These are phyloP conservation scores for Irpex sp. DNA, from an alignment of 1,284 basidiomycete genomes.

Conservation along the genomic window DNA sequence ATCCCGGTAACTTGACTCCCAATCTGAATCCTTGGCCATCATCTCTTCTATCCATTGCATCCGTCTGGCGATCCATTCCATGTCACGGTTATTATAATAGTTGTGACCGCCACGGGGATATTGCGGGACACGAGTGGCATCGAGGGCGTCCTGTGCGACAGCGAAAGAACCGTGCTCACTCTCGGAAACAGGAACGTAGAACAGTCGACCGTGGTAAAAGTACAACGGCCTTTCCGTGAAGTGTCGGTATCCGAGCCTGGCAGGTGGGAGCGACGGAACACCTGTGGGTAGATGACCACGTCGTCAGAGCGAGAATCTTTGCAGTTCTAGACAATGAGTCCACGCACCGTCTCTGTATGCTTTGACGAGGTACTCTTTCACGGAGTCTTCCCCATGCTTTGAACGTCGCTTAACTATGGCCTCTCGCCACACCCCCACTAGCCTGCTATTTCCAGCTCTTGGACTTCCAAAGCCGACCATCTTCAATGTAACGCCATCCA, in stretches of 20 bases:
- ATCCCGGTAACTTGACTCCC: slow-evolving; percentile 15
- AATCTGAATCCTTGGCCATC: slow-evolving; percentile 21
- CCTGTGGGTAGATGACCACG: slow-evolving; percentile 32
- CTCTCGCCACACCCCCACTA: slow-evolving; percentile 40
- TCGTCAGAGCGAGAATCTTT: slow-evolving; percentile 5
- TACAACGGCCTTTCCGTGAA: slow-evolving; percentile 45
- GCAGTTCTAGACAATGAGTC: no score
- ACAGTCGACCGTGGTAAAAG: slow-evolving; percentile 41
- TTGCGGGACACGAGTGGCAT: slow-evolving; percentile 7
- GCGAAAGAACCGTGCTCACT: slow-evolving; percentile 43
- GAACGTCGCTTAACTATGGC: slow-evolving; percentile 31
- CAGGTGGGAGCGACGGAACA: slow-evolving; percentile 48
- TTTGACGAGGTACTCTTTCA: slow-evolving; percentile 48
- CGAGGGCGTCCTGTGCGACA: slow-evolving; percentile 23
- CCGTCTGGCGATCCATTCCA: slow-evolving; percentile 41
- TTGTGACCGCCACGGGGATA: slow-evolving; percentile 52
- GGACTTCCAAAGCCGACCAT: slow-evolving; percentile 49
- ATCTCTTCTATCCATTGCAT: slow-evolving; percentile 40
- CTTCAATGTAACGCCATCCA: slow-evolving; percentile 29
- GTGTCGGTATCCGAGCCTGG: slow-evolving; percentile 47
- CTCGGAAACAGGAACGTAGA: slow-evolving; percentile 40
- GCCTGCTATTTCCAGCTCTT: slow-evolving; percentile 39
- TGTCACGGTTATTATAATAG: slow-evolving; percentile 52
- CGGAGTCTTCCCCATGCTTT: slow-evolving; percentile 32
- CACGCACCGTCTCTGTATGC: slow-evolving; percentile 51